Base-by-base conservation (phyloP, 139 green algal species). In the Diplosphaera chodatii region DNA sequence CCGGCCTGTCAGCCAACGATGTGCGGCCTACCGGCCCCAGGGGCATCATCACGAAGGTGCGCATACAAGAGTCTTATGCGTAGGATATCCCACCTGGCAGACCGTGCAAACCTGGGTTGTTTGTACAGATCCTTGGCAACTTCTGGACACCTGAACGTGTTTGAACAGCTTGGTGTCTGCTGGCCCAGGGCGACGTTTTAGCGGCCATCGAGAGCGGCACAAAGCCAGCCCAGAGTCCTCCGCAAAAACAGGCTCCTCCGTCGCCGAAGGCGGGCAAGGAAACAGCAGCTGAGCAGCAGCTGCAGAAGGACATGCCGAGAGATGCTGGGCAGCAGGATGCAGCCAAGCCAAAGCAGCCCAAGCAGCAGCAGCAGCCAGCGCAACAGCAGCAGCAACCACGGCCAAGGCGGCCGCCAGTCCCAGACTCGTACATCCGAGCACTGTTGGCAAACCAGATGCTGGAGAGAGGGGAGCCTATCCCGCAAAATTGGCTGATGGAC, bases 41-140 rank as follows among this genome's bases (percentile, higher is more conserved):
- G 4, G 79, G 80, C 40, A 92, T 96, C 34, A 67, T 98, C 56
- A 96, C 88, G 8, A 98, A 98, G 81, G 48, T 59, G 37, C 37
- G n/a, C n/a, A n/a, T n/a, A n/a, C n/a, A n/a, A n/a, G n/a, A n/a
- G n/a, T n/a, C n/a, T n/a, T n/a, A n/a, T n/a, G n/a, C n/a, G n/a
- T n/a, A n/a, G n/a, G n/a, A n/a, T n/a, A n/a, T n/a, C n/a, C n/a
- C n/a, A n/a, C n/a, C n/a, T n/a, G n/a, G n/a, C n/a, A n/a, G n/a
- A n/a, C n/a, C n/a, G n/a, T n/a, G n/a, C n/a, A n/a, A n/a, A n/a
- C n/a, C n/a, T n/a, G n/a, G n/a, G n/a, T n/a, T n/a, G n/a, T n/a
- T n/a, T n/a, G n/a, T n/a, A n/a, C n/a, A n/a, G n/a, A n/a, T n/a
- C n/a, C n/a, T n/a, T n/a, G n/a, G n/a, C n/a, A n/a, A n/a, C n/a